A percentile compares a stretch with the other conserved stretches of the same genome.
Evolutionary conservation across 1,284 basidiomycete genomes (phyloP).

Genomic region (Blastosporella zonata): DNA sequence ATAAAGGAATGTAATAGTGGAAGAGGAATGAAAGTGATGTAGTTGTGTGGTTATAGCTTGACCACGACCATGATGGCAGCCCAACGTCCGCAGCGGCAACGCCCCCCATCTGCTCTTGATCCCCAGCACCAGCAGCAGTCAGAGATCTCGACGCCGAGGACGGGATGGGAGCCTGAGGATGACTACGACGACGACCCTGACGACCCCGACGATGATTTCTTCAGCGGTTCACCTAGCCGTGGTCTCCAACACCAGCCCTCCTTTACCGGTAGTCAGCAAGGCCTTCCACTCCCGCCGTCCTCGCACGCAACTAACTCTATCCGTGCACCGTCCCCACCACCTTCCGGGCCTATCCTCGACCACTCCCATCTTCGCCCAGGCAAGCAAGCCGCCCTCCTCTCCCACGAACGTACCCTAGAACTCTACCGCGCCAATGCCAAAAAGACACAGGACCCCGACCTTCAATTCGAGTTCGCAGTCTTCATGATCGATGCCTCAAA

Average conservation of each 20-base stretch:
- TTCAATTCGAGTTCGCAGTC: conserved; percentile 97
- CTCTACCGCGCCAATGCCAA: conserved; percentile 97
- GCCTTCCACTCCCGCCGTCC: conserved; percentile 25
- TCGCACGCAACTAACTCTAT: conserved; percentile 42
- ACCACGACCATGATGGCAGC: conserved; percentile 21
- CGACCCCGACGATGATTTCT: conserved; percentile 45
- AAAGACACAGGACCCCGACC: conserved; percentile 96
- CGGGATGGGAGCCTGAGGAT: conserved; percentile 29
- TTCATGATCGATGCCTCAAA: conserved; percentile 98
- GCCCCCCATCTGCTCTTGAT: conserved; percentile 13
- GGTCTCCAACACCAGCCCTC: conserved; percentile 22
- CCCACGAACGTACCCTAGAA: conserved; percentile 93
- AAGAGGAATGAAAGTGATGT: neutral
- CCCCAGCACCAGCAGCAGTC: conserved; percentile 6
- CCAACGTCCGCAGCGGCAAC: conserved; percentile 16
- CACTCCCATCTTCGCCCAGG: conserved; percentile 95
- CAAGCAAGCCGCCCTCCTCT: conserved; percentile 87
- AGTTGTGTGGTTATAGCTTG: neutral
- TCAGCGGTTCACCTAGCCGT: conserved; percentile 32
- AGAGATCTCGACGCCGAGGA: conserved; percentile 8
- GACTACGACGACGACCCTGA: conserved; percentile 30
- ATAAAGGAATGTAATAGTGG: neutral
- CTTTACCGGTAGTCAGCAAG: conserved; percentile 13
- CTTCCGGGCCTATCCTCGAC: conserved; percentile 73
- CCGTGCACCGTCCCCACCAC: conserved; percentile 52